These are phyloP conservation scores for Aspergillus carbonarius DNA, from an alignment of 2,329 filamentous ascomycete genomes.

Conservation along the genomic window DNA sequence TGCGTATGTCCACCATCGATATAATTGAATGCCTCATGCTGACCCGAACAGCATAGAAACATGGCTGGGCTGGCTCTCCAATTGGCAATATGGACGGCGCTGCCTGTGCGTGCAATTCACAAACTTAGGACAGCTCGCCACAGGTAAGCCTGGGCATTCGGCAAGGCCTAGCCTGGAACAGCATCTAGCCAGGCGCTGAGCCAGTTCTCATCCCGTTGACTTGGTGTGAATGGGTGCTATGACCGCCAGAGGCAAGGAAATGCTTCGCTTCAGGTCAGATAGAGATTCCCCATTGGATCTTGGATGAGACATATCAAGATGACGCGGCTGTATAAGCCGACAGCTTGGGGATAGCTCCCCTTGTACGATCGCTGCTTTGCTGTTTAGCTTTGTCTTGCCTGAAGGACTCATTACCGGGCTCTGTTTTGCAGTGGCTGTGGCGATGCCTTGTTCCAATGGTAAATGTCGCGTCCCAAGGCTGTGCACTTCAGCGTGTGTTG, in stretches of 20 bases:
- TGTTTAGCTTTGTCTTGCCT: background rate
- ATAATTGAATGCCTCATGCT: background rate
- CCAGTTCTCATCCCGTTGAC: background rate
- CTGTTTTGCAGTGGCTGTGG: background rate
- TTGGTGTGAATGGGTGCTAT: conserved; percentile 5
- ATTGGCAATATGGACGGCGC: background rate
- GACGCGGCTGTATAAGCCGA: conserved; percentile 1
- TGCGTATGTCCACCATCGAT: background rate
- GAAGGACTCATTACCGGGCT: background rate
- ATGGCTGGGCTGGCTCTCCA: background rate
- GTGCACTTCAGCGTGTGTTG: background rate
- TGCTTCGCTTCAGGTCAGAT: background rate
- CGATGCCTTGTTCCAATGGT: background rate
- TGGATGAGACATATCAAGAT: background rate
- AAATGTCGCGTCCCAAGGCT: background rate
- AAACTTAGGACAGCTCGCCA: background rate
- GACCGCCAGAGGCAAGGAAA: background rate
- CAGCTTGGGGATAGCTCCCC: background rate
- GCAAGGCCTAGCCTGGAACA: background rate
- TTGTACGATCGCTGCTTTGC: background rate
- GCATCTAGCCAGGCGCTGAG: background rate
- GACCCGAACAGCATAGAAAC: background rate
- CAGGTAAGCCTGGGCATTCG: background rate
- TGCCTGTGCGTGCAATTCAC: background rate
- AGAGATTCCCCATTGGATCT: background rate